Base-by-base conservation (phyloP, 1,284 basidiomycete genomes). In the Xanthoconium separans region DNA sequence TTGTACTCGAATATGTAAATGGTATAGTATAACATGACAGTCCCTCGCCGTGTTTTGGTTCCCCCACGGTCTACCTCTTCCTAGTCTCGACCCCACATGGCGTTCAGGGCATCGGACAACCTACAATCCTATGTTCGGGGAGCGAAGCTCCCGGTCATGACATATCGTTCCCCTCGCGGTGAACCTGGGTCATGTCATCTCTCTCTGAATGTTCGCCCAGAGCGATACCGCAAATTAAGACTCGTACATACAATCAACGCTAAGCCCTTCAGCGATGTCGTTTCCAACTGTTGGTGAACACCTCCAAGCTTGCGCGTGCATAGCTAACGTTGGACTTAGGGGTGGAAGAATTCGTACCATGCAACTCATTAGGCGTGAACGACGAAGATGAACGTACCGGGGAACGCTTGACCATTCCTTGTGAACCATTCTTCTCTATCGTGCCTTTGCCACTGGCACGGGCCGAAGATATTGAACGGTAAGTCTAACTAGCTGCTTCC, bases 101-200 rank as follows among this genome's bases (percentile, higher is more conserved):
- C 62, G 16, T 54, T 46, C 51, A 65, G 59, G 59, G 72, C 63
- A 50, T 75, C 72, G n/a, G 69, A 78, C 61, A 79, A 82, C 57
- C 69, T 85, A 16, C 68, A 70, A 51, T 64, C 69, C 55, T 83
- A 83, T 59, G 65, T 84, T 5, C 71, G 71, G 27, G 69, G 73
- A 44, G 77, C 79, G 16, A 64, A 50, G 7, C 75, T 87, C 20
- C 84, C 85, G 0, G 54, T 52, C 8, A 78, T 87, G 73, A 60
- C 59, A 16, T 66, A 75, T 40, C 68, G 70, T 51, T 57, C 67
- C 20, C 61, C 60, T 41, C 53, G 74, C 2, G 50, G 61, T 8
- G 77, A 76, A 27, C 74, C 78, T 53, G 78, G 74, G 58, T 75
- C 74, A 54, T 77, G 80, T 59, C 59, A 64, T 22, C 78, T 78